phyloP scores from a whole-genome alignment of 2,329 filamentous ascomycete genomes.

The Tolypocladium tundrense region DNA sequence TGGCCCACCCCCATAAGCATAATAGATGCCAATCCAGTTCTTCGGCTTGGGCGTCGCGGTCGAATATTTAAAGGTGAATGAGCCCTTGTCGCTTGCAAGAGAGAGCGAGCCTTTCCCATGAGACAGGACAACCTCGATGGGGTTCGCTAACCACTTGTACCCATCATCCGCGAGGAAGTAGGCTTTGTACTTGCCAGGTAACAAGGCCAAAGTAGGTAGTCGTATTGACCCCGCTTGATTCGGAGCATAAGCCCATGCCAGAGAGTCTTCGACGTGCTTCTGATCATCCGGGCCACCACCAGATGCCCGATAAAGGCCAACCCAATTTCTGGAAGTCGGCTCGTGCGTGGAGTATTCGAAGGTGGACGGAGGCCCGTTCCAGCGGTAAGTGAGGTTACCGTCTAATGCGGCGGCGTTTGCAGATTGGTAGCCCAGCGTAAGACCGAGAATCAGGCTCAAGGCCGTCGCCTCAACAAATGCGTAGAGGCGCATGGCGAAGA shows the following conservation, averaged over 20 bases:
- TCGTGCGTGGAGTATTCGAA: slow-evolving; percentile 19
- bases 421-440: neutral
- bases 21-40: slow-evolving; percentile 28
- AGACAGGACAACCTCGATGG: slow-evolving; percentile 12
- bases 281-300: slow-evolving; percentile 20
- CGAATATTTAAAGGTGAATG: slow-evolving; percentile 21
- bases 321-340: slow-evolving; percentile 20
- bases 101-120: neutral
- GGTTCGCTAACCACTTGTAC: slow-evolving; percentile 21
- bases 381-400: neutral
- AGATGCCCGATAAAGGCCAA: slow-evolving; percentile 20
- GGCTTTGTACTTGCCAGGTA: slow-evolving; percentile 19
- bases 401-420: neutral
- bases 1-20: slow-evolving; percentile 18
- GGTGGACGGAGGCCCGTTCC: slow-evolving; percentile 11
- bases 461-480: neutral
- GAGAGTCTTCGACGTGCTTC: slow-evolving; percentile 11
- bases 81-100: neutral
- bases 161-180: slow-evolving; percentile 21
- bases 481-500: neutral
- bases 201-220: slow-evolving; percentile 10
- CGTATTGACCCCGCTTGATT: slow-evolving; percentile 12
- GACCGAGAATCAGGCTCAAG: neutral
- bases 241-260: slow-evolving; percentile 21
- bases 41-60: slow-evolving; percentile 11